Evolutionary conservation across 169 alveolate genomes (phyloP), one percentile per base, ranked within the genome.

Genomic region (Cryptosporidium tyzzeri): DNA sequence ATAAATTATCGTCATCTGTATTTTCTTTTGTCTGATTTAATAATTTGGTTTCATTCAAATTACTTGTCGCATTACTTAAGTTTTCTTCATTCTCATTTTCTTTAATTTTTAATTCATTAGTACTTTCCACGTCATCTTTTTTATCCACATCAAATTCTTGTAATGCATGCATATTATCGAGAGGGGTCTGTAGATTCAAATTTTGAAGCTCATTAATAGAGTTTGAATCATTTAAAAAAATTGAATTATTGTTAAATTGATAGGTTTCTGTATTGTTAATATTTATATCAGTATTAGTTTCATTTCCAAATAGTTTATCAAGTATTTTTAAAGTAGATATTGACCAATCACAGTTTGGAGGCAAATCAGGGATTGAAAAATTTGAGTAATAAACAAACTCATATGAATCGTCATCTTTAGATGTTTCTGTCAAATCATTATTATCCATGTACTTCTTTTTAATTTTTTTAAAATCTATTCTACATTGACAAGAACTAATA

Each of bases 311-410:
- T 8, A 65, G 50, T 65, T 65, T 37, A 39, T 65, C 48, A 29
- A 50, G n/a, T 12, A 45, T 50, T 23, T 37, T 31, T 31, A 18
- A 14, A 2, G 85, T 50, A 6, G 61, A 31, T 2, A 29, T 18
- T 50, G 41, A 71, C 86, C 86, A 74, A 3, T 3, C 12, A 26
- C 86, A 74, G 62, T 58, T 31, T 58, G 86, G 86, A 8, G 86
- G 86, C 7, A 44, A 23, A 29, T 70, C 59, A 9, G 65, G 59
- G n/a, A 44, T 5, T 14, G 12, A 8, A 21, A 70, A 29, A 21
- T 10, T 26, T 39, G 37, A 39, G 3, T 41, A 31, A 39, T 50
- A 23, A 26, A 10, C 23, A 55, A 55, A 55, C 7, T 37, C 55
- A 44, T 69, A 21, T 4, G 37, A 26, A 21, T 55, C 67, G 0